A percentile compares a stretch with the other conserved stretches of the same genome.
Conservation (phyloP, 495 filamentous ascomycete species). For the Penicillium simplicissimum region DNA sequence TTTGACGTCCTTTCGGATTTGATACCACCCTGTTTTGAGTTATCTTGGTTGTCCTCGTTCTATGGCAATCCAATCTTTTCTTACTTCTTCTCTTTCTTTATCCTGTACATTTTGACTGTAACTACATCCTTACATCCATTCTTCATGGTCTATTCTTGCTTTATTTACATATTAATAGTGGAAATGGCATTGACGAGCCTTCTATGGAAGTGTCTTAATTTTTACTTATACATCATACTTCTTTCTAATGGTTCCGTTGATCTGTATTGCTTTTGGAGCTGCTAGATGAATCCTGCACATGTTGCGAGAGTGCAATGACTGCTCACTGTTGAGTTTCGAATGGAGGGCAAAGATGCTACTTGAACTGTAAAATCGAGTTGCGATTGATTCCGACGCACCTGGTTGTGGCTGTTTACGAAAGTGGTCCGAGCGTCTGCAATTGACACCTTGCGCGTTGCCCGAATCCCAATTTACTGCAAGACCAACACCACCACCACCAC, state of each 20-base stretch:
- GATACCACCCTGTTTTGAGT: slow-evolving; percentile 30
- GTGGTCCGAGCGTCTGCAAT: slow-evolving; percentile 47
- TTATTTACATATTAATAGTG: slow-evolving; percentile 29
- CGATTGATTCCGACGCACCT: too few species aligned
- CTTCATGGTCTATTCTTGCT: slow-evolving; percentile 23
- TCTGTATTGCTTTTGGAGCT: too few species aligned
- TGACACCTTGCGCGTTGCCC: slow-evolving; percentile 45
- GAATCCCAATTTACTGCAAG: neutral
- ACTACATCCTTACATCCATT: neutral
- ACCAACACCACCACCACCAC: slow-evolving; percentile 16
- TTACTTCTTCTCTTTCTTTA: slow-evolving; percentile 11
- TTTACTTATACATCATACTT: slow-evolving; percentile 3
- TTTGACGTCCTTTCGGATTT: slow-evolving; percentile 33
- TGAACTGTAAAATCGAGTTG: too few species aligned
- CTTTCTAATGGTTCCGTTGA: too few species aligned
- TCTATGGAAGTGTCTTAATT: slow-evolving; percentile 11
- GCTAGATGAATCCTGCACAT: too few species aligned
- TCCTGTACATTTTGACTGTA: slow-evolving; percentile 25
- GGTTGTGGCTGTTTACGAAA: slow-evolving; percentile 28
- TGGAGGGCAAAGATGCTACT: too few species aligned
- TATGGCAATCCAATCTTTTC: slow-evolving; percentile 13
- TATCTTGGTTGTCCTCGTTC: slow-evolving; percentile 1
- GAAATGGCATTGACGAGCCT: slow-evolving; percentile 13
- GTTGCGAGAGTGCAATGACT: too few species aligned
- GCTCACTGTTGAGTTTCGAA: too few species aligned